Base-by-base conservation (phyloP, 441 rosid genomes). In the Populus tomentosa region DNA sequence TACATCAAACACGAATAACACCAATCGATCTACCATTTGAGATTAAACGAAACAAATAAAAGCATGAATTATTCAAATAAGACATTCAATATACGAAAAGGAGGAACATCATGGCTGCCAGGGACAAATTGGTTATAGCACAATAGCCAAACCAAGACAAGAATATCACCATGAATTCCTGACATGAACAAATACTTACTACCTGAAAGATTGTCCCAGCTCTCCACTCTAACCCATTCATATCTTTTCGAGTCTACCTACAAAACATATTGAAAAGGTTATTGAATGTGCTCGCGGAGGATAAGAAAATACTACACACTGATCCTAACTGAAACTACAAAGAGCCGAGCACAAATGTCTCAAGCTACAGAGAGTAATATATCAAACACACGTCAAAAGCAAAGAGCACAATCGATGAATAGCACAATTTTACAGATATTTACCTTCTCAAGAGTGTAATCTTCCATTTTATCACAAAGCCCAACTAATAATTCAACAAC, bases 391-490 rank as follows among this genome's bases (percentile, higher is more conserved):
- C 30, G 50, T 14, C 3, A 74, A 74, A 9, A 6, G 33, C 65
- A 72, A 62, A 66, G 68, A 69, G 81, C 38, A 59, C 50, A 46
- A 69, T 20, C 30, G 35, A 69, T 50, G n/a, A 50, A 76, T 68
- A 82, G 61, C 80, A 26, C 69, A 66, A 72, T 13, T 66, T 35
- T 77, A 53, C 35, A 6, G 32, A 69, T 23, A 61, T 53, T 65
- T 80, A 92, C 99, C 94, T 92, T 88, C 84, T 88, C 90, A 73
- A 94, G 90, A 71, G 95, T 92, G 83, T 95, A 95, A 80, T 92
- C 98, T 84, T 89, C 90, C 98, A 95, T 94, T 82, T 86, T 90
- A 77, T 95, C 95, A 78, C 97, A 95, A 38, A 94, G 94, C 70
- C 97, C 97, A 70, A 91, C 97, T 88, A 91, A 81, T 70, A 94